Percentiles rank a stretch among this genome's conserved stretches.
phyloP scores from a whole-genome alignment of 768 basidiomycete genomes.

The Phallus indusiatus region DNA sequence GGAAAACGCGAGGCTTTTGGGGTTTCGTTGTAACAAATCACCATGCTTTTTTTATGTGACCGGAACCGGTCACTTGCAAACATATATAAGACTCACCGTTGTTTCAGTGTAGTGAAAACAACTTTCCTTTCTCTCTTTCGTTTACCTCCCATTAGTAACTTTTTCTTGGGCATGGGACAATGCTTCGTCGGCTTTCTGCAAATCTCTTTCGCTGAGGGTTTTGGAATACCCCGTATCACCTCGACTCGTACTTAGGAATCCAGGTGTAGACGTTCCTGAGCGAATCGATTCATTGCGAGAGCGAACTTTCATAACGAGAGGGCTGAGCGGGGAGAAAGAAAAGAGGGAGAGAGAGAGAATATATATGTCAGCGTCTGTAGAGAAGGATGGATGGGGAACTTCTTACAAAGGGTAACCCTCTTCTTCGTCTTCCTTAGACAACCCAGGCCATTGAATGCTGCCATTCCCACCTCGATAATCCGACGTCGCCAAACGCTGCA shows the following conservation, averaged over 20 bases:
- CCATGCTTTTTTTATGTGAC: no score
- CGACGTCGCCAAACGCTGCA: slow-evolving; percentile 81
- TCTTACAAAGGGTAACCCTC: slow-evolving; percentile 85
- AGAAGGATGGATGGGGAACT: slow-evolving; percentile 10
- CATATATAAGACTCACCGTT: no score
- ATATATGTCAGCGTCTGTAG: slow-evolving; percentile 1
- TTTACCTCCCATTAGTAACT: slow-evolving; percentile 15
- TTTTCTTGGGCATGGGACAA: slow-evolving; percentile 31
- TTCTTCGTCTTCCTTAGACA: slow-evolving; percentile 69
- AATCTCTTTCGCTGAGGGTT: slow-evolving; percentile 80
- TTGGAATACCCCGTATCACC: slow-evolving; percentile 64
- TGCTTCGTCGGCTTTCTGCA: slow-evolving; percentile 81
- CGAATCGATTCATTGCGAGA: slow-evolving; percentile 71
- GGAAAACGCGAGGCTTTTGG: no score
- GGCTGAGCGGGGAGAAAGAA: no score
- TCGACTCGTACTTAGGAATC: no score
- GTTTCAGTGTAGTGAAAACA: neutral
- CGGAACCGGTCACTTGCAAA: no score
- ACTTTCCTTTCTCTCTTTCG: neutral
- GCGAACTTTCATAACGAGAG: slow-evolving; percentile 82
- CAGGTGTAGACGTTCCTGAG: slow-evolving; percentile 69
- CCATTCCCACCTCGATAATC: slow-evolving; percentile 59
- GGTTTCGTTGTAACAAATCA: no score
- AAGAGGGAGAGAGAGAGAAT: slow-evolving; percentile 11
- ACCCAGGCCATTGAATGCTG: slow-evolving; percentile 37